These are phyloP conservation scores for Pyrus pyrifolia DNA, from an alignment of 306 rosid genomes.

Conservation along the genomic window DNA sequence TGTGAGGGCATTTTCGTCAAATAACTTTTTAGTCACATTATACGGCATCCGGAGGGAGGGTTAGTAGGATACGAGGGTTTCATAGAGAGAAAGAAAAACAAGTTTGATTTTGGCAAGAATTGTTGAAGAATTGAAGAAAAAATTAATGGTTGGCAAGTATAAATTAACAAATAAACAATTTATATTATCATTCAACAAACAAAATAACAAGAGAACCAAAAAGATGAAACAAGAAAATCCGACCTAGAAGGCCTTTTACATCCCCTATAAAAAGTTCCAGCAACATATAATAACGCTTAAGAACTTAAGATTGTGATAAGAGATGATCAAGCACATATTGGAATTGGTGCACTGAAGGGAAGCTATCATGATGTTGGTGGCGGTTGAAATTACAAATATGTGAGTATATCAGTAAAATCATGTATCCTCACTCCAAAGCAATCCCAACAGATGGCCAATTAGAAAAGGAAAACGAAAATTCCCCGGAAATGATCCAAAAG, in stretches of 20 bases:
- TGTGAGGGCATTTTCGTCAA: too few relatives aligned
- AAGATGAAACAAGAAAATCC: too few relatives aligned
- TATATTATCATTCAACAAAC: not conserved
- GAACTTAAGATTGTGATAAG: not conserved
- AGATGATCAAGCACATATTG: not conserved
- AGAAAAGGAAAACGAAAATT: not conserved
- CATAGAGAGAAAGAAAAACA: too few relatives aligned
- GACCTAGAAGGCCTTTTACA: too few relatives aligned
- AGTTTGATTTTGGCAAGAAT: too few relatives aligned
- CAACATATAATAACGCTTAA: not conserved
- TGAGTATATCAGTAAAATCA: not conserved
- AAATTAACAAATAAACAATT: too few relatives aligned
- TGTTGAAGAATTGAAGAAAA: too few relatives aligned
- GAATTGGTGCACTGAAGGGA: constrained; percentile 14
- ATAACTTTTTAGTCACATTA: too few relatives aligned
- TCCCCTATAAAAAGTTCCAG: not conserved
- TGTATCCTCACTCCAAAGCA: not conserved
- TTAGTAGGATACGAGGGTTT: too few relatives aligned
- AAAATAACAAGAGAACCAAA: not conserved
- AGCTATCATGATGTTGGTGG: constrained; percentile 20
- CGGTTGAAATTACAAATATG: not conserved
- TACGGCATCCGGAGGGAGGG: too few relatives aligned
- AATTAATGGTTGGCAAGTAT: too few relatives aligned
- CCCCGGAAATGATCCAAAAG: not conserved
- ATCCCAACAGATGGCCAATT: not conserved